Conservation (phyloP, 2,329 filamentous ascomycete species). For the Exophiala spinifera region DNA sequence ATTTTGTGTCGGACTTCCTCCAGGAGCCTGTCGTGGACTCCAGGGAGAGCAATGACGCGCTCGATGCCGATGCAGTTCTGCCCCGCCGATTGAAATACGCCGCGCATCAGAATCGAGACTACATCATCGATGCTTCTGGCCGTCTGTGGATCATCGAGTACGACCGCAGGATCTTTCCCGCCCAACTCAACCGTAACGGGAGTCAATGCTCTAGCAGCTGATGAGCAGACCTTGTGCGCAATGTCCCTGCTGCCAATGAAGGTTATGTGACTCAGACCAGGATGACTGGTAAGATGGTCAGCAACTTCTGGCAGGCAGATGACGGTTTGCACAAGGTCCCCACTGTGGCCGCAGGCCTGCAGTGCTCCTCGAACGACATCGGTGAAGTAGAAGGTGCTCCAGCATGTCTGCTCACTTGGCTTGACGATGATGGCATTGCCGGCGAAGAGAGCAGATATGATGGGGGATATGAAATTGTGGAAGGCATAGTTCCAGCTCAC, state of each 20-base stretch:
- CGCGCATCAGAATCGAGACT: conserved; percentile 79
- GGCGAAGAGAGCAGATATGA: conserved; percentile 86
- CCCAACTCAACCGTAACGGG: conserved; percentile 89
- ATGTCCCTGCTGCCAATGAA: conserved; percentile 91
- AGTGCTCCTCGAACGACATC: conserved; percentile 76
- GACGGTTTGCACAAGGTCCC: conserved; percentile 76
- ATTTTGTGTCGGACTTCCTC: conserved; percentile 70
- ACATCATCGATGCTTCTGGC: conserved; percentile 63
- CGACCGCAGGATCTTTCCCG: conserved; percentile 87
- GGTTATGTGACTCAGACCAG: conserved; percentile 79
- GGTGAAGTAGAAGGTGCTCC: conserved; percentile 82
- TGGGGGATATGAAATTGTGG: conserved; percentile 88
- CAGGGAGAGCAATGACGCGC: conserved; percentile 76
- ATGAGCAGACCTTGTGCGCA: conserved; percentile 81
- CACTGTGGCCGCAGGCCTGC: conserved; percentile 74
- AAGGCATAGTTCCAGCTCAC: conserved; percentile 98
- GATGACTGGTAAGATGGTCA: conserved; percentile 77
- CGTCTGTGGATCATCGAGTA: conserved; percentile 72
- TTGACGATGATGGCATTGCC: conserved; percentile 93
- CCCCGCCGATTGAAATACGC: conserved; percentile 82
- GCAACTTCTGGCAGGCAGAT: conserved; percentile 86
- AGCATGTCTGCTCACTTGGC: conserved; percentile 91
- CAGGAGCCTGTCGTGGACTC: conserved; percentile 72
- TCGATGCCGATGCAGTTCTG: conserved; percentile 99
- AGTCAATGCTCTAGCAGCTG: conserved; percentile 79